These are phyloP conservation scores for Fusarium haematococcum DNA, from an alignment of 2,329 filamentous ascomycete species.

Conservation along the genomic window DNA sequence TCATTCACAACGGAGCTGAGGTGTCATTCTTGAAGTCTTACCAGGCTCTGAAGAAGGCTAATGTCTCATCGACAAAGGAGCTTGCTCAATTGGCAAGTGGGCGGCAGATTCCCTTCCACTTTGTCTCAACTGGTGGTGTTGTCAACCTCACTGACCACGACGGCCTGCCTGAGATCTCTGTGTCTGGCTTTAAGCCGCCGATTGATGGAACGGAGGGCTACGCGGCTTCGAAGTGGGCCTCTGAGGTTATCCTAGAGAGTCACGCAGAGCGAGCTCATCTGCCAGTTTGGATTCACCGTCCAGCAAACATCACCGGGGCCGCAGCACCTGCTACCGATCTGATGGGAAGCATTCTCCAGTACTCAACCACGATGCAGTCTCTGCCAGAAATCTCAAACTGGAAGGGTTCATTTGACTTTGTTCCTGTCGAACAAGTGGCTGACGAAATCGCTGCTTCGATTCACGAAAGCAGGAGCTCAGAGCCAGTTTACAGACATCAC, in stretches of 20 bases:
- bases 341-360: not conserved
- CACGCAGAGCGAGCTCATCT: not conserved
- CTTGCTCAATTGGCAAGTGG: slow-evolving; percentile 40
- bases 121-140: slow-evolving; percentile 49
- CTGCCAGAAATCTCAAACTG: slow-evolving; percentile 2
- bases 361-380: not conserved
- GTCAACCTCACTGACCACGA: not conserved
- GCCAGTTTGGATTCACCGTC: not conserved
- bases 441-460: not conserved
- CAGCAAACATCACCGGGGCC: not conserved
- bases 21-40: slow-evolving; percentile 50
- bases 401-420: not conserved
- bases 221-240: slow-evolving; percentile 49
- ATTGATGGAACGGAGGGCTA: slow-evolving; percentile 44
- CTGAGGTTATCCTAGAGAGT: slow-evolving; percentile 47
- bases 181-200: not conserved
- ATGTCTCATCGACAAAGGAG: slow-evolving; percentile 46
- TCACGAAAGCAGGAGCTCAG: not conserved
- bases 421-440: not conserved
- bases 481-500: not conserved
- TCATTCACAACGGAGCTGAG: slow-evolving; percentile 63
- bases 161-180: not conserved
- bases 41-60: slow-evolving; percentile 39
- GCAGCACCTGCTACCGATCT: not conserved
- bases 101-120: slow-evolving; percentile 51